These are phyloP conservation scores for Colletotrichum incanum DNA, from an alignment of 2,329 filamentous ascomycete genomes.

Conservation along the genomic window DNA sequence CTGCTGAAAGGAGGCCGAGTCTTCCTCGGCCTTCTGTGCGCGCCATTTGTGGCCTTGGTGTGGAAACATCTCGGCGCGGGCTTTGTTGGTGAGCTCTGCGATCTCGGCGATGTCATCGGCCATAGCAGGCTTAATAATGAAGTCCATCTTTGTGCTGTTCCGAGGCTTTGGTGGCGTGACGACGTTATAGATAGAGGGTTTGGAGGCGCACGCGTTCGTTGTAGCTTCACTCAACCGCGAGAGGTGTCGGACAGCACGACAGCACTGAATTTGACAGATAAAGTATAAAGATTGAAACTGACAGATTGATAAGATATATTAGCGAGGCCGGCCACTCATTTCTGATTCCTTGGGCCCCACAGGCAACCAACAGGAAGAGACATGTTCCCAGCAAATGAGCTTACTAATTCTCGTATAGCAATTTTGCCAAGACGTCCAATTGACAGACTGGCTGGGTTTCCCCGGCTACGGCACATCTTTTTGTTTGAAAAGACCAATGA, in stretches of 20 bases:
- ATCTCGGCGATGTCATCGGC: slow-evolving; percentile 46
- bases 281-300: background rate
- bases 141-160: slow-evolving; percentile 8
- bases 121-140: slow-evolving; percentile 41
- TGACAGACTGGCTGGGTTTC: background rate
- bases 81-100: slow-evolving; percentile 45
- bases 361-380: background rate
- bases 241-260: background rate
- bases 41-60: slow-evolving; percentile 46
- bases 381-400: background rate
- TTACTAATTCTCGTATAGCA: background rate
- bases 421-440: background rate
- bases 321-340: background rate
- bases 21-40: slow-evolving; percentile 36
- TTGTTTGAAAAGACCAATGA: background rate
- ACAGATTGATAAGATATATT: background rate
- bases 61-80: slow-evolving; percentile 50
- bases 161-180: background rate
- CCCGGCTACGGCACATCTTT: background rate
- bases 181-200: background rate
- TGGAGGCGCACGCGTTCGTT: background rate
- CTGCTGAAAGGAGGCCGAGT: slow-evolving; percentile 45
- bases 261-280: background rate
- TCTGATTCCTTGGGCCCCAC: background rate
- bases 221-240: background rate